phyloP scores from a whole-genome alignment of 208 protist genomes.

The Trichomonas gallinae region DNA sequence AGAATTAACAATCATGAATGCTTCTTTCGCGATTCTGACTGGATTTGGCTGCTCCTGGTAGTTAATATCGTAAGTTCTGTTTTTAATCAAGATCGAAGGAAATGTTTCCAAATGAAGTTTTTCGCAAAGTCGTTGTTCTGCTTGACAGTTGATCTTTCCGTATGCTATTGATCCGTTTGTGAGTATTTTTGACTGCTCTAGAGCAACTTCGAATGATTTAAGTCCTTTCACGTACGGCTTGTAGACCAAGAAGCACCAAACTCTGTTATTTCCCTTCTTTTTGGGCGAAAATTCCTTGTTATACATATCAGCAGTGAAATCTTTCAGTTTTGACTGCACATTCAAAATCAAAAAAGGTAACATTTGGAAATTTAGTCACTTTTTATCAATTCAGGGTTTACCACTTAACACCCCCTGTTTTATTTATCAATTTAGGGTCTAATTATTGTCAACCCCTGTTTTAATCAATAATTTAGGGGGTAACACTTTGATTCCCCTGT shows the following conservation, averaged over 20 bases:
- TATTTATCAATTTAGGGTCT: too few species aligned
- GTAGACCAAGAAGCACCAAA: neutral
- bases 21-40: neutral
- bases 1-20: neutral
- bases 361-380: neutral
- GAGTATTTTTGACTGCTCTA: neutral
- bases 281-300: neutral
- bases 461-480: too few species aligned
- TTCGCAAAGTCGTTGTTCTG: neutral
- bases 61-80: neutral
- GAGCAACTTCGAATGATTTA: neutral
- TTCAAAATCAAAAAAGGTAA: neutral
- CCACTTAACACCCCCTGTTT: too few species aligned
- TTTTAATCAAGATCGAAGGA: neutral
- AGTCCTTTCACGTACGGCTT: neutral
- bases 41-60: neutral
- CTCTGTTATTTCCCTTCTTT: neutral
- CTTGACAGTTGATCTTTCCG: constrained; percentile 10
- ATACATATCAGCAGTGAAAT: neutral
- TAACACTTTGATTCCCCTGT: too few species aligned
- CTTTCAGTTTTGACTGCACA: neutral
- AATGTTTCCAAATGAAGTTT: neutral
- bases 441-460: too few species aligned
- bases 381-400: too few species aligned
- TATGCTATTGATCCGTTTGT: constrained; percentile 1